A percentile compares a stretch with the other conserved stretches of the same genome.
These are phyloP conservation scores for Phytophthora meadii DNA, from an alignment of 352 stramenopile genomes.

Conservation along the genomic window DNA sequence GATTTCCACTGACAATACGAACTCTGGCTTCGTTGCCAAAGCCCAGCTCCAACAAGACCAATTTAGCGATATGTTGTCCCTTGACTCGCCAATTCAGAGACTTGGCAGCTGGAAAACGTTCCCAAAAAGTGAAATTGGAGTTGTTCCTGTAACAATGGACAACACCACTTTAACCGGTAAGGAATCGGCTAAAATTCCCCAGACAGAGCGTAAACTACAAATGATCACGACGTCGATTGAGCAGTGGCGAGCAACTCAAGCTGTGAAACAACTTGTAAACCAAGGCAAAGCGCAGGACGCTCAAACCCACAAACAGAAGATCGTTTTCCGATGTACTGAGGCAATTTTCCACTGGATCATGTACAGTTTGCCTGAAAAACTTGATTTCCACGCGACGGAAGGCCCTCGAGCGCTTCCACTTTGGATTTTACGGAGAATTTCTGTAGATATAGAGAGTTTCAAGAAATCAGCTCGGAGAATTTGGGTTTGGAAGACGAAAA, in stretches of 20 bases:
- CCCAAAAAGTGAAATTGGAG: neutral
- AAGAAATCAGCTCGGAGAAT: constrained; percentile 29
- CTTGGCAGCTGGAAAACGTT: neutral
- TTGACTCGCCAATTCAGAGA: constrained; percentile 25
- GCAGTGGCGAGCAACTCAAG: constrained; percentile 50
- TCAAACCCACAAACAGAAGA: constrained; percentile 20
- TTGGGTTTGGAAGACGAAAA: constrained; percentile 23
- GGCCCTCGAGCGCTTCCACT: constrained; percentile 37
- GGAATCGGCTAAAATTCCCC: neutral
- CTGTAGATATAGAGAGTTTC: constrained; percentile 32
- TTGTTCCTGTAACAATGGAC: too few species aligned
- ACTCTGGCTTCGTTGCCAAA: neutral
- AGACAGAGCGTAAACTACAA: constrained; percentile 25
- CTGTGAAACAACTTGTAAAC: constrained; percentile 39
- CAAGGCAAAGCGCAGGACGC: constrained; percentile 35
- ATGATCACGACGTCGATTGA: constrained; percentile 52
- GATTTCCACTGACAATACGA: too few species aligned
- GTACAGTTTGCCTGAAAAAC: constrained; percentile 38
- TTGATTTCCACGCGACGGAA: constrained; percentile 20
- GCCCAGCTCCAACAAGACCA: constrained; percentile 31
- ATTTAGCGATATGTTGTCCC: constrained; percentile 57
- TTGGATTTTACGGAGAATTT: constrained; percentile 42
- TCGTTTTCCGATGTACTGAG: constrained; percentile 42
- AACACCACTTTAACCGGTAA: neutral
- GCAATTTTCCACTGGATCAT: constrained; percentile 62